Evolutionary conservation across 163 green algal species (phyloP).

Genomic region (Coccomyxa subellipsoidea): DNA sequence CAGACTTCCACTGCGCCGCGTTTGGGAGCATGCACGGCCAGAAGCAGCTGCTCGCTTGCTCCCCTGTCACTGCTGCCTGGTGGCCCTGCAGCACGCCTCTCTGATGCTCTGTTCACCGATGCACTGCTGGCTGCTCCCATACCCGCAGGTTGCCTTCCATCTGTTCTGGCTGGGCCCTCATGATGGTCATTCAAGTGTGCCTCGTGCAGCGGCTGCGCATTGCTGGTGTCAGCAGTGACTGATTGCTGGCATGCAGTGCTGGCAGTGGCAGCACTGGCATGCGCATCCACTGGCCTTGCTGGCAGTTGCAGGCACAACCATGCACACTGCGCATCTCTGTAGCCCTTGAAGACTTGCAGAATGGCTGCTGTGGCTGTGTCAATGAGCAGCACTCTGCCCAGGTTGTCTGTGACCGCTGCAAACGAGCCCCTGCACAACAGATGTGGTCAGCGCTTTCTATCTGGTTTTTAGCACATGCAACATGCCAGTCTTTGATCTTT

Average conservation of each 20-base stretch:
- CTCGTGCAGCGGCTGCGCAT: background rate
- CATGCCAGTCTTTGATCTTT: no score
- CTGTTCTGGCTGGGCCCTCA: background rate
- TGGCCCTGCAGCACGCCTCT: background rate
- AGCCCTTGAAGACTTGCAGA: conserved; percentile 69
- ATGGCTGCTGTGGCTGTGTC: conserved; percentile 38
- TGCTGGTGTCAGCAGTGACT: background rate
- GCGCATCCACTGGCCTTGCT: background rate
- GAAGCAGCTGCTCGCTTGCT: background rate
- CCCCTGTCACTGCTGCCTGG: background rate
- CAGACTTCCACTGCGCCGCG: conserved; percentile 1
- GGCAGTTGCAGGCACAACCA: conserved; percentile 22
- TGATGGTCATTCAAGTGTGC: background rate
- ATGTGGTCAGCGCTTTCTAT: no score
- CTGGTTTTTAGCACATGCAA: no score
- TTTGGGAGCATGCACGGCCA: conserved; percentile 3
- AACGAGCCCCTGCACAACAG: conserved; percentile 37
- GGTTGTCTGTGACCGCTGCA: conserved; percentile 54
- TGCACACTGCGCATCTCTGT: conserved; percentile 34
- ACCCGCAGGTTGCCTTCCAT: background rate
- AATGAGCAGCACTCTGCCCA: conserved; percentile 67
- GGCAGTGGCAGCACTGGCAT: background rate
- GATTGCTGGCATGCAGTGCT: background rate
- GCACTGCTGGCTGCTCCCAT: background rate
- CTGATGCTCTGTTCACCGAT: background rate